Percentiles rank a stretch among this genome's conserved stretches.
These are phyloP conservation scores for Barnettozyma californica DNA, from an alignment of 805 yeast species.

Conservation along the genomic window DNA sequence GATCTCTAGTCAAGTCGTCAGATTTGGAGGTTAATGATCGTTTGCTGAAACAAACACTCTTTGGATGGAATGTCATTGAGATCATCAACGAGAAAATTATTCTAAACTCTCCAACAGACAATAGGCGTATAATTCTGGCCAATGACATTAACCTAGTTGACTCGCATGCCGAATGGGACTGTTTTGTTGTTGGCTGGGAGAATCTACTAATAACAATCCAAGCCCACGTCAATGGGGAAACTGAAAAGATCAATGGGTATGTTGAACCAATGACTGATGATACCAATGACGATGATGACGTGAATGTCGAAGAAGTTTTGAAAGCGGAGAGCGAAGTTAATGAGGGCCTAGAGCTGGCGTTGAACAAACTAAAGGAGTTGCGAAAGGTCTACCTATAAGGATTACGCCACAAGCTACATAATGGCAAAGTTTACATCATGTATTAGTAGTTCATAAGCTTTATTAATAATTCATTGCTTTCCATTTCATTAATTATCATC, in stretches of 20 bases:
- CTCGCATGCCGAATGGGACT: conserved; percentile 7
- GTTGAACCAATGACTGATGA: neutral
- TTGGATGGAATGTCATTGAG: conserved; percentile 2
- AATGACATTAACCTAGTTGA: neutral
- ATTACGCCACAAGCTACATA: neutral
- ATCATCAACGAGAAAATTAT: neutral
- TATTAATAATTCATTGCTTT: neutral
- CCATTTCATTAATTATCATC: neutral
- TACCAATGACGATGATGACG: neutral
- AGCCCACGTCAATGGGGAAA: neutral
- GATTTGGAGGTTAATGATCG: neutral
- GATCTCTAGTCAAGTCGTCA: neutral
- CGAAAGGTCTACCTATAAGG: conserved; percentile 12
- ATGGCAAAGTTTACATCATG: neutral
- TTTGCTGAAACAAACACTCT: neutral
- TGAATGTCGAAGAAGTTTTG: conserved; percentile 5
- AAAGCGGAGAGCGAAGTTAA: neutral
- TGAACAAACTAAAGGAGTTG: conserved; percentile 11
- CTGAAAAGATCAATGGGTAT: neutral
- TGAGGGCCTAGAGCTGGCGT: conserved; percentile 5
- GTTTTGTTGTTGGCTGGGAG: conserved; percentile 1
- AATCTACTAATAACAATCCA: neutral
- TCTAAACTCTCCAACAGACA: conserved; percentile 3
- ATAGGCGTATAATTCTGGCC: neutral
- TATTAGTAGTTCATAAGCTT: neutral